Percentiles rank a stretch among this genome's conserved stretches.
phyloP scores from a whole-genome alignment of 306 rosid species.

The Rosa multiflora region DNA sequence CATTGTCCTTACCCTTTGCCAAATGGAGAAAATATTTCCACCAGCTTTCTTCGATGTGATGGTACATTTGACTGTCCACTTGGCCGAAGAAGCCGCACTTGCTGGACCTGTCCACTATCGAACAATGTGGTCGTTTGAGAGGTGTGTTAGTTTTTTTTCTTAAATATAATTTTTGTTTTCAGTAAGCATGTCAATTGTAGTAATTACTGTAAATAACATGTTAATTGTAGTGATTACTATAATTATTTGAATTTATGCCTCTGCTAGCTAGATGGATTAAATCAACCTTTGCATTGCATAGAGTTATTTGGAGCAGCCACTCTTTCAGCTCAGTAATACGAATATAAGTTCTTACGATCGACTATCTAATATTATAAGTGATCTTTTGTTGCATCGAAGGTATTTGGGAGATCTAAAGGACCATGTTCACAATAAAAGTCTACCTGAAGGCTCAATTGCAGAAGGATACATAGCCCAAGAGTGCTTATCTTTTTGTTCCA shows the following conservation, averaged over 20 bases:
- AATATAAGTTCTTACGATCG: no score
- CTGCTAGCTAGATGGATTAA: no score
- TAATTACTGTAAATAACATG: no score
- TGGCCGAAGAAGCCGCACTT: not conserved
- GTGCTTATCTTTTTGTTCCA: not conserved
- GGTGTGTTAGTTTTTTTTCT: not conserved
- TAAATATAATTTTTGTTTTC: not conserved
- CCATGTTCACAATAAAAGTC: not conserved
- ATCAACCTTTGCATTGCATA: no score
- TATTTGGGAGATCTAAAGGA: not conserved
- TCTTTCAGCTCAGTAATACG: no score
- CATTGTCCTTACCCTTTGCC: not conserved
- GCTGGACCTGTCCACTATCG: not conserved
- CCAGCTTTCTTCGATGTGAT: not conserved
- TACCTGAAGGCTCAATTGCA: not conserved
- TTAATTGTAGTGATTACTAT: no score
- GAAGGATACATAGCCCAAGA: not conserved
- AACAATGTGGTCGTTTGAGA: not conserved
- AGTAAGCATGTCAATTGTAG: no score
- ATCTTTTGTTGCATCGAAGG: no score
- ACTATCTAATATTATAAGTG: no score
- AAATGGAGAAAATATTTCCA: not conserved
- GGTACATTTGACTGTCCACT: not conserved
- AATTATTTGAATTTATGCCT: no score
- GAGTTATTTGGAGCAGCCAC: no score